phyloP scores from a whole-genome alignment of 805 yeast genomes.

The Yarrowia sp. region DNA sequence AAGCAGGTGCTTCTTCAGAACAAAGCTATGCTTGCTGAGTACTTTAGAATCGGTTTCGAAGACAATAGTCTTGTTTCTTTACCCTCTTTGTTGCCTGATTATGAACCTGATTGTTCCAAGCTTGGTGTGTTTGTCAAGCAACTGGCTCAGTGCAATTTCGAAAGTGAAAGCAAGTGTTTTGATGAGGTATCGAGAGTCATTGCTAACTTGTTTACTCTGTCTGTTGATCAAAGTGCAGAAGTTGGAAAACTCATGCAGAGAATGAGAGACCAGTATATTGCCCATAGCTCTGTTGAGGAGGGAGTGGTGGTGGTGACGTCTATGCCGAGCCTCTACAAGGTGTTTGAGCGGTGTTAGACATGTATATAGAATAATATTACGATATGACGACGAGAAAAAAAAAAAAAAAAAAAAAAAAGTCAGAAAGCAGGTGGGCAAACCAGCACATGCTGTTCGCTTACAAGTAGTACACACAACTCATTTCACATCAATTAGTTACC shows the following conservation, averaged over 20 bases:
- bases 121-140: slow-evolving; percentile 65
- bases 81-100: slow-evolving; percentile 67
- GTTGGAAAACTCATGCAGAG: background rate
- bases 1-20: slow-evolving; percentile 36
- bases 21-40: slow-evolving; percentile 82
- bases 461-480: no score
- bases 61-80: slow-evolving; percentile 46
- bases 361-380: no score
- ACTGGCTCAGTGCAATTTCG: slow-evolving; percentile 63
- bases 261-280: slow-evolving; percentile 9
- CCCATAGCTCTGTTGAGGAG: background rate
- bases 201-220: slow-evolving; percentile 38
- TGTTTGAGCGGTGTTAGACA: slow-evolving; percentile 78
- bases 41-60: slow-evolving; percentile 57
- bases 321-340: slow-evolving; percentile 83
- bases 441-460: no score
- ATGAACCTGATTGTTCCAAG: slow-evolving; percentile 61
- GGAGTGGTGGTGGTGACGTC: slow-evolving; percentile 81
- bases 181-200: slow-evolving; percentile 54
- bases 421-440: no score
- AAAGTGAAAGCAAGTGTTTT: slow-evolving; percentile 66
- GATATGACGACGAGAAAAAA: no score
- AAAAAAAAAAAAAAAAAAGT: no score
- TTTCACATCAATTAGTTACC: no score
- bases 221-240: background rate